Base-by-base conservation (phyloP, 169 alveolate genomes). In the Cryptosporidium sp. region DNA sequence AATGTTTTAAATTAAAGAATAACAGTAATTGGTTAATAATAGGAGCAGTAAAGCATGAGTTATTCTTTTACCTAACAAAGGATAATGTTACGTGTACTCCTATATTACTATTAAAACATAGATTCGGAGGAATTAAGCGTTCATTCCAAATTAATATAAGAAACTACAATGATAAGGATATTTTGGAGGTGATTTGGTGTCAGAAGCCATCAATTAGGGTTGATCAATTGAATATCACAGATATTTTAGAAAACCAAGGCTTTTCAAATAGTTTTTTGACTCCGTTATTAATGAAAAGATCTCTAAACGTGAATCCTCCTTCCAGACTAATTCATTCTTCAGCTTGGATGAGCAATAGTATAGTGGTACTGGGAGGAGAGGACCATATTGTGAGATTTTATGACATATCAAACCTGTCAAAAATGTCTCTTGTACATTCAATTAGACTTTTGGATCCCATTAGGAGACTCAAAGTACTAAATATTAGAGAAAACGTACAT, bases 91-190 rank as follows among this genome's bases (percentile, higher is more conserved):
- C 75, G 3, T 62, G 80, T 16, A 29, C 80, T 65, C 75, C 75
- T 4, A 59, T 62, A 23, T 48, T 65, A 37, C 10, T 80, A 26
- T 80, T 80, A 33, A 61, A 21, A 52, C 89, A 80, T 8, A 80
- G 48, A 8, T 80, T 80, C 62, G 89, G 89, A 18, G 89, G 89
- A 37, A 26, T 80, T 62, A 80, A 80, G 43, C 73, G 89, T 43
- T 80, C 89, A 23, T 80, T 80, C 62, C 43, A 62, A 18, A 45
- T 65, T 23, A 62, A 80, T n/a, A 23, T 39, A 3, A 43, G 45
- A 16, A 14, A 31, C 1, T 41, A 31, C 31, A 33, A 10, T 23
- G 50, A 43, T 8, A 31, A 65, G n/a, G 31, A 48, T 16, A 0
- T 59, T 37, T 23, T 80, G 29, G 75, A 62, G 35, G 31, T 80